Evolutionary conservation across 129 eudicot species (phyloP).

Genomic region (Silybum marianum): DNA sequence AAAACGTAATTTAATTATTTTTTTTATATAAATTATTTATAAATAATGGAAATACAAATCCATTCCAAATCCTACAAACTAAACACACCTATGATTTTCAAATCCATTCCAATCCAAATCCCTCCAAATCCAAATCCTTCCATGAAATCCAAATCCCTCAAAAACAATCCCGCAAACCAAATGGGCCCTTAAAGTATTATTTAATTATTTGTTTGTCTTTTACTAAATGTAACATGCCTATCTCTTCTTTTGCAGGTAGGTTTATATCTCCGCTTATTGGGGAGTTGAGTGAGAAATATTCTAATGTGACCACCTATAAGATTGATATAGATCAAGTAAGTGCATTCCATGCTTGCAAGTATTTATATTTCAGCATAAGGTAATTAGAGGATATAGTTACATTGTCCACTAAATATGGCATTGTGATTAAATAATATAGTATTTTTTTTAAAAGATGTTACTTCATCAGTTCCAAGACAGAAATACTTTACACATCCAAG

Average conservation of each 20-base stretch:
- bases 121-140: too few relatives aligned
- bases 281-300: conserved; percentile 77
- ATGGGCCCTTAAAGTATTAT: background rate
- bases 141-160: too few relatives aligned
- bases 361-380: background rate
- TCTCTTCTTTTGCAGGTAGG: conserved; percentile 55
- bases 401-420: background rate
- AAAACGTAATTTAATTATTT: too few relatives aligned
- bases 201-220: background rate
- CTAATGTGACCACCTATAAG: conserved; percentile 83
- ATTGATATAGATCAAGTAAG: conserved; percentile 84
- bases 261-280: conserved; percentile 74
- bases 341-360: conserved; percentile 10
- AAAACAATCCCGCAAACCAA: too few relatives aligned
- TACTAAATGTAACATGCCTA: background rate
- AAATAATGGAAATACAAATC: too few relatives aligned
- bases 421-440: background rate
- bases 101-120: too few relatives aligned
- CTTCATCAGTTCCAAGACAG: background rate
- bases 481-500: background rate
- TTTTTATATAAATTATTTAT: too few relatives aligned
- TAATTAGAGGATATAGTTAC: conserved; percentile 5
- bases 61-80: too few relatives aligned
- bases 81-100: too few relatives aligned
- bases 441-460: background rate